Base-by-base conservation (phyloP, 257 asterid genomes). In the Handroanthus guayacan region DNA sequence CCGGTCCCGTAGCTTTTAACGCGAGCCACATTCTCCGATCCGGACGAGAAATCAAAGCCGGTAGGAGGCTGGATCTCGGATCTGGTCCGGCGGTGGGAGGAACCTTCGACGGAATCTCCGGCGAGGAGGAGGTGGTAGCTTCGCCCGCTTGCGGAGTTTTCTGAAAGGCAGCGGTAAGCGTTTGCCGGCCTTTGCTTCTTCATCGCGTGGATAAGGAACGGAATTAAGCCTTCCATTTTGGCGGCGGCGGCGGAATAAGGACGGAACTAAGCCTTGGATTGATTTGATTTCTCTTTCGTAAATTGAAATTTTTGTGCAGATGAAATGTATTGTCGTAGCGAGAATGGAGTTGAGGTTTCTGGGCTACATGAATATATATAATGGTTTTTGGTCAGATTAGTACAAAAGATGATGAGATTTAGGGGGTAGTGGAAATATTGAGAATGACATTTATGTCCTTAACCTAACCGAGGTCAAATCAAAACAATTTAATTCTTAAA, bases 151-250 rank as follows among this genome's bases (percentile, higher is more conserved):
- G 79, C 86, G 68, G 97, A 89, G 84, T 78, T 80, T 5, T 82
- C 89, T 16, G 97, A 89, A 61, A 87, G 84, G 79, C 89, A 83
- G 51, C 92, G 91, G 84, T 77, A 75, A 62, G 75, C 34, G 45
- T 45, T 74, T 2, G 75, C 84, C 17, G 89, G 89, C 69, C 37
- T 75, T 60, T 82, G 90, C 75, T 85, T 89, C 89, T 81, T 89
- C 80, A 89, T 20, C 58, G 88, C 93, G 14, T 79, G 86, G 75
- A 89, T 41, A 64, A 91, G 83, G 77, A 80, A 79, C 50, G 97
- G 97, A 67, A 91, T 89, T 43, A 91, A 66, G 77, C 97, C 97
- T 79, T 91, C 95, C 97, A 91, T 91, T 73, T 70, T n/a, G 20
- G 47, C 47, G 72, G 78, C 69, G 25, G 37, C 56, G 76, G 67